Percentiles rank a stretch among this genome's conserved stretches.
These are phyloP conservation scores for Candida andamanensis DNA, from an alignment of 805 yeast genomes.

Conservation along the genomic window DNA sequence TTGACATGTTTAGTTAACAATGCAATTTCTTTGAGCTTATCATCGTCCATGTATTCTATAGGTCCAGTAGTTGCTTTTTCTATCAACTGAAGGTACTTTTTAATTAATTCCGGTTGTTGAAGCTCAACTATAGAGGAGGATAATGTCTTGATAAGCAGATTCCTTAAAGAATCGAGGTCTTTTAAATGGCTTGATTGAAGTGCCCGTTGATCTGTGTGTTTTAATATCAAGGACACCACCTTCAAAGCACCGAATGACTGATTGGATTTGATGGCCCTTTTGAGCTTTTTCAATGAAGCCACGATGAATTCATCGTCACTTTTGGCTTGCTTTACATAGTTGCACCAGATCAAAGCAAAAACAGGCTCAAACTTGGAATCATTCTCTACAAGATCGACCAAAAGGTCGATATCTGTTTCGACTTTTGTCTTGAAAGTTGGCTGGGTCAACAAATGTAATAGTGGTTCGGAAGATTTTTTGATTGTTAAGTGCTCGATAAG, in stretches of 20 bases:
- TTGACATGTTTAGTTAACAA: background rate
- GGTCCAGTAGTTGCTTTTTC: background rate
- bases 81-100: background rate
- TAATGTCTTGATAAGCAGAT: too few relatives aligned
- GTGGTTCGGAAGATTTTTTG: background rate
- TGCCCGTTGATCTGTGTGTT: background rate
- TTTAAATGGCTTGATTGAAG: background rate
- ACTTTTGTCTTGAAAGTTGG: slow-evolving; percentile 53
- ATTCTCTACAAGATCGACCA: slow-evolving; percentile 10
- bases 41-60: background rate
- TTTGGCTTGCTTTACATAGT: slow-evolving; percentile 22
- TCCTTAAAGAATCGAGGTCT: background rate
- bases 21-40: background rate
- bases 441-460: slow-evolving; percentile 24
- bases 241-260: background rate
- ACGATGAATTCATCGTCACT: slow-evolving; percentile 3
- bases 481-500: slow-evolving; percentile 10
- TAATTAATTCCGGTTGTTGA: background rate
- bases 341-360: slow-evolving; percentile 33
- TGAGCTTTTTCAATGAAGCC: background rate
- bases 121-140: too few relatives aligned
- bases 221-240: slow-evolving; percentile 1
- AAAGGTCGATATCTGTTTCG: slow-evolving; percentile 36
- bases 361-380: slow-evolving; percentile 14
- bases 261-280: slow-evolving; percentile 1